A percentile compares a stretch with the other conserved stretches of the same genome.
These are phyloP conservation scores for Neurospora sp. DNA, from an alignment of 495 filamentous ascomycete species.

Conservation along the genomic window DNA sequence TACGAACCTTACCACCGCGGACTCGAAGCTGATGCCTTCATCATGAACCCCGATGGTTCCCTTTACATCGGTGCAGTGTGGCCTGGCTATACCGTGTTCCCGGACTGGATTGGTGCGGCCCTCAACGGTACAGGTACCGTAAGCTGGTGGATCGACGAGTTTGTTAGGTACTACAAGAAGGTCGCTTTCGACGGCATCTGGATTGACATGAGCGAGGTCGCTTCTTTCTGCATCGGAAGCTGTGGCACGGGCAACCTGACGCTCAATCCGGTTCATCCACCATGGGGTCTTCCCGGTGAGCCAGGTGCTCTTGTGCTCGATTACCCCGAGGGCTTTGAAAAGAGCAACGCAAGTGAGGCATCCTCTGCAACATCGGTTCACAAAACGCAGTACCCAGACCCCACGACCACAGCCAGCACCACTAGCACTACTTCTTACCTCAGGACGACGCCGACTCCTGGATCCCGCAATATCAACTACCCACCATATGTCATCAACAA, in stretches of 20 bases:
- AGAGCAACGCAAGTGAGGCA: constrained; percentile 62
- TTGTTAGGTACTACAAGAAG: constrained; percentile 49
- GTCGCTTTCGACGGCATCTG: constrained; percentile 71
- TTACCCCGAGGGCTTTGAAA: constrained; percentile 64
- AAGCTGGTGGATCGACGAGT: constrained; percentile 64
- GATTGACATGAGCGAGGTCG: constrained; percentile 80
- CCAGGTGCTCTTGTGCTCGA: constrained; percentile 47
- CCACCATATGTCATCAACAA: constrained; percentile 80
- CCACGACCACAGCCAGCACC: constrained; percentile 25
- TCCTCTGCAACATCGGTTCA: constrained; percentile 41
- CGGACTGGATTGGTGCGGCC: constrained; percentile 47
- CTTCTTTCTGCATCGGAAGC: constrained; percentile 73
- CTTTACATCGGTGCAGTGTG: constrained; percentile 73
- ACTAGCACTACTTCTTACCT: constrained; percentile 41
- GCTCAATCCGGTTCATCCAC: constrained; percentile 60
- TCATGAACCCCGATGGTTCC: constrained; percentile 59
- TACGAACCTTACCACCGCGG: constrained; percentile 63
- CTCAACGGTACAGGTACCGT: constrained; percentile 47
- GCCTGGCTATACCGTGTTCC: constrained; percentile 67
- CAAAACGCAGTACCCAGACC: constrained; percentile 14
- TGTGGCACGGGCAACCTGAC: constrained; percentile 61
- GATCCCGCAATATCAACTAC: constrained; percentile 62
- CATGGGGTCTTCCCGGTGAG: constrained; percentile 57
- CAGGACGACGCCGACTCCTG: constrained; percentile 55
- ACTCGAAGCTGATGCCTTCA: constrained; percentile 51